Evolutionary conservation across 768 basidiomycete species (phyloP), one percentile per base, ranked within the genome.

Genomic region (Mycena amicta): DNA sequence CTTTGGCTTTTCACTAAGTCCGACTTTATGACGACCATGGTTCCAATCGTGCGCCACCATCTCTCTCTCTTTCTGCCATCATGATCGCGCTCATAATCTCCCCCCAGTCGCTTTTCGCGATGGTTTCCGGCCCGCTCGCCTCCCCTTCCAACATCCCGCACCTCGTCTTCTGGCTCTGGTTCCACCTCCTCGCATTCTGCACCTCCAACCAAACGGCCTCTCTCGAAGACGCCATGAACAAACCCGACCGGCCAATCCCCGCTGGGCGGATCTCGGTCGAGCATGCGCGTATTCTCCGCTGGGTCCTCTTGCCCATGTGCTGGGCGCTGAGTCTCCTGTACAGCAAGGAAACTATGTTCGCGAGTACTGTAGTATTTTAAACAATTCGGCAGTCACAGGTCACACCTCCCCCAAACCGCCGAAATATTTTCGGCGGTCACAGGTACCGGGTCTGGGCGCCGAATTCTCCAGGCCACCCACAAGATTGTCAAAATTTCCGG

Each of bases 141-240:
- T 59, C 61, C 29, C 16, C 53, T 4, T 47, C 37, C 39, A 57
- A 57, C 22, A n/a, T 67, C 11, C 60, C 59, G 4, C 67, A 71
- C 15, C 63, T 73, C 5, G 43, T 75, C 1, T 52, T 70, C 8
- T 78, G 77, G 77, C 58, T 76, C 23, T 78, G 70, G 72, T 51
- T 74, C 22, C 77, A 79, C 41, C 66, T 75, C n/a, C 66, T 79
- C 3, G 72, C 73, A 28, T 77, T 72, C 57, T 57, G 72, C 56
- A 64, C 78, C 25, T 71, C 77, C 1, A 78, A 78, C 52, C 77
- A 78, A 45, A 64, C 61, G 3, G 56, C 61, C 5, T 55, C 61
- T 16, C 45, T 62, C 1, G 76, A 77, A 54, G 76, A 76, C 55
- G 60, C 62, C 5, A 37, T 59, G 3, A 77, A 76, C 61, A 75